Percentiles rank a stretch among this genome's conserved stretches.
Evolutionary conservation across 768 basidiomycete species (phyloP).

Genomic region (Aureoboletus auriporus): DNA sequence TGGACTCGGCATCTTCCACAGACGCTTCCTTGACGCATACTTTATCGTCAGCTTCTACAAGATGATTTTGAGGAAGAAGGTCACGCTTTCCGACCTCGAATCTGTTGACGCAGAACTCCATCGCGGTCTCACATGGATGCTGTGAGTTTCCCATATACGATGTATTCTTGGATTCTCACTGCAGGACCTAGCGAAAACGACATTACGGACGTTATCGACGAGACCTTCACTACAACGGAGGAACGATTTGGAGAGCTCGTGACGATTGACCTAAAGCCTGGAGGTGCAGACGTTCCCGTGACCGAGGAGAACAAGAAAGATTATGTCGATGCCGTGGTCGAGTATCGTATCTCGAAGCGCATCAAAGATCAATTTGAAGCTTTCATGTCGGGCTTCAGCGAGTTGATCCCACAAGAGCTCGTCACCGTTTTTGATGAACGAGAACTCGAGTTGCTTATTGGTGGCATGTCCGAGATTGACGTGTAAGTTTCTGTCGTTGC

Average conservation of each 20-base stretch:
- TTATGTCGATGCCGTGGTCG: constrained; percentile 90
- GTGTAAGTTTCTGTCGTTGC: constrained; percentile 55
- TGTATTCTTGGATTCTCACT: constrained; percentile 9
- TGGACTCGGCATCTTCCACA: constrained; percentile 97
- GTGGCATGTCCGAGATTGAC: constrained; percentile 99
- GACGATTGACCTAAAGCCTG: constrained; percentile 90
- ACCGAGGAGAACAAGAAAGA: constrained; percentile 99
- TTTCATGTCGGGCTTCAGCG: constrained; percentile 99
- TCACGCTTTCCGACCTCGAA: constrained; percentile 89
- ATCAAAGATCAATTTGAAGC: constrained; percentile 99
- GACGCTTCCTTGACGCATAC: constrained; percentile 98
- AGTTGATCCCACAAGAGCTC: constrained; percentile 95
- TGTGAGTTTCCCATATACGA: constrained; percentile 50
- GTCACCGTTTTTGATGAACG: constrained; percentile 99
- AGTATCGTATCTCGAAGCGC: constrained; percentile 95
- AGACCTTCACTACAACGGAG: constrained; percentile 95
- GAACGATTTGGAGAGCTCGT: constrained; percentile 99
- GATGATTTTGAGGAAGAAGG: constrained; percentile 99
- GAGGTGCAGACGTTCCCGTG: constrained; percentile 80
- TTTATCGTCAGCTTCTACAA: constrained; percentile 99
- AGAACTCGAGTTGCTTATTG: constrained; percentile 94
- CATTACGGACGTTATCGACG: constrained; percentile 96
- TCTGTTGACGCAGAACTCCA: constrained; percentile 94
- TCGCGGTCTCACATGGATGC: constrained; percentile 97
- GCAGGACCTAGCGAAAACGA: constrained; percentile 75